Percentiles rank a stretch among this genome's conserved stretches.
phyloP scores from a whole-genome alignment of 2,329 filamentous ascomycete species.

The Herpomyces periplanetae region DNA sequence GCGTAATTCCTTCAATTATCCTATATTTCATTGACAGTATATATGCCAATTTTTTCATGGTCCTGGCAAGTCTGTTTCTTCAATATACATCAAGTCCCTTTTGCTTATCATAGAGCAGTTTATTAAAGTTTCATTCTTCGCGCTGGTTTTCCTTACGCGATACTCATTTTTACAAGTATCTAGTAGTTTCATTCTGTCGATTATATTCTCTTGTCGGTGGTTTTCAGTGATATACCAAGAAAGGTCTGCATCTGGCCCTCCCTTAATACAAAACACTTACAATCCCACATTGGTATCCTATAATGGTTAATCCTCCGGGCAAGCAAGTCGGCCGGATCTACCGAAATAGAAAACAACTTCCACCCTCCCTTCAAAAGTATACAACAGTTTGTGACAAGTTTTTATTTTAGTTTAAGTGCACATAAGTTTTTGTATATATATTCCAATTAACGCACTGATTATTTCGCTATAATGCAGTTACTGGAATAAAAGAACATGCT shows the following conservation, averaged over 20 bases:
- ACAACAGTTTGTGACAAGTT: conserved; percentile 3
- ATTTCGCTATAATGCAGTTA: conserved; percentile 17
- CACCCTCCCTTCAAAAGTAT: conserved; percentile 50
- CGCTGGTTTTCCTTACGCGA: conserved; percentile 3
- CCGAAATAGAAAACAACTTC: conserved; percentile 23
- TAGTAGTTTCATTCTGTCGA: conserved; percentile 2
- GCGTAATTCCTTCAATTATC: too few relatives aligned
- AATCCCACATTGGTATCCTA: conserved; percentile 2
- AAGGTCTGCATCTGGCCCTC: conserved; percentile 4
- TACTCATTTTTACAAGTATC: conserved; percentile 1
- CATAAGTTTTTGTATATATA: conserved; percentile 1
- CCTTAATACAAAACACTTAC: conserved; percentile 2
- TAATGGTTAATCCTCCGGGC: conserved; percentile 8
- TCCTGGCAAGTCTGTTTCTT: too few relatives aligned
- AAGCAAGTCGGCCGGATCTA: conserved; percentile 37
- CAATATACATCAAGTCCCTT: too few relatives aligned
- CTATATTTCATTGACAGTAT: too few relatives aligned
- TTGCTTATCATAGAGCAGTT: too few relatives aligned
- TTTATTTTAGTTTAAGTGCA: not conserved
- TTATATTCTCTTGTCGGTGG: conserved; percentile 1
- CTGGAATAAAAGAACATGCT: conserved; percentile 49
- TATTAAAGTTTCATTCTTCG: conserved; percentile 10
- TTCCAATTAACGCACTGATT: too few relatives aligned
- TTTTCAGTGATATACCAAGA: conserved; percentile 5
- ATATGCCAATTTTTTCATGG: too few relatives aligned